Percentiles rank a stretch among this genome's conserved stretches.
These are phyloP conservation scores for Agrocybe praecox DNA, from an alignment of 768 basidiomycete genomes.

Conservation along the genomic window DNA sequence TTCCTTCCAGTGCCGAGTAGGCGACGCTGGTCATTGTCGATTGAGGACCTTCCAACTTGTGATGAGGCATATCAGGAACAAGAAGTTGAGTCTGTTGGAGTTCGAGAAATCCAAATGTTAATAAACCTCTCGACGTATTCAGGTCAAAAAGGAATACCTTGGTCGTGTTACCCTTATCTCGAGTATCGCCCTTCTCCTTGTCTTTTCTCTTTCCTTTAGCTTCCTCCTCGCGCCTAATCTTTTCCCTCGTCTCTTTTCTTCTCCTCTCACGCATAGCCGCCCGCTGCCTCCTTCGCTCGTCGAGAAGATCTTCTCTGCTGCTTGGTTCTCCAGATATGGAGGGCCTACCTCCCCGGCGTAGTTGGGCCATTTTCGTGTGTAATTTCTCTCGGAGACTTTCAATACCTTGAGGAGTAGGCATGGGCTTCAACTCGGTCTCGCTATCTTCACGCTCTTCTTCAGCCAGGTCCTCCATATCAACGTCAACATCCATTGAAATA, in stretches of 20 bases:
- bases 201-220: constrained; percentile 51
- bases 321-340: constrained; percentile 42
- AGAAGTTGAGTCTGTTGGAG: constrained; percentile 64
- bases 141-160: constrained; percentile 44
- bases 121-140: neutral
- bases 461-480: constrained; percentile 35
- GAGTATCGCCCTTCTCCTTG: constrained; percentile 34
- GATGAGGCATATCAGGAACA: constrained; percentile 55
- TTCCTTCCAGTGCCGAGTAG: constrained; percentile 65
- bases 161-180: constrained; percentile 44
- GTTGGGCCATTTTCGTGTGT: constrained; percentile 70
- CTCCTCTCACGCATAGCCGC: constrained; percentile 85
- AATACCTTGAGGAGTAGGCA: constrained; percentile 67
- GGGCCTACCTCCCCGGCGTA: constrained; percentile 47
- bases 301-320: constrained; percentile 80
- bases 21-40: constrained; percentile 61
- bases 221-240: constrained; percentile 69
- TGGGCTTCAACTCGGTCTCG: constrained; percentile 36
- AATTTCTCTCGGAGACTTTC: constrained; percentile 68
- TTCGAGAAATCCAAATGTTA: constrained; percentile 1
- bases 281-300: constrained; percentile 75
- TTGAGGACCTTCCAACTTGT: constrained; percentile 32
- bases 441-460: constrained; percentile 30
- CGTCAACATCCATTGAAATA: constrained; percentile 41
- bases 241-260: constrained; percentile 85